A percentile compares a stretch with the other conserved stretches of the same genome.
These are phyloP conservation scores for Ascomycota sp. DNA, from an alignment of 2,329 filamentous ascomycete genomes.

Conservation along the genomic window DNA sequence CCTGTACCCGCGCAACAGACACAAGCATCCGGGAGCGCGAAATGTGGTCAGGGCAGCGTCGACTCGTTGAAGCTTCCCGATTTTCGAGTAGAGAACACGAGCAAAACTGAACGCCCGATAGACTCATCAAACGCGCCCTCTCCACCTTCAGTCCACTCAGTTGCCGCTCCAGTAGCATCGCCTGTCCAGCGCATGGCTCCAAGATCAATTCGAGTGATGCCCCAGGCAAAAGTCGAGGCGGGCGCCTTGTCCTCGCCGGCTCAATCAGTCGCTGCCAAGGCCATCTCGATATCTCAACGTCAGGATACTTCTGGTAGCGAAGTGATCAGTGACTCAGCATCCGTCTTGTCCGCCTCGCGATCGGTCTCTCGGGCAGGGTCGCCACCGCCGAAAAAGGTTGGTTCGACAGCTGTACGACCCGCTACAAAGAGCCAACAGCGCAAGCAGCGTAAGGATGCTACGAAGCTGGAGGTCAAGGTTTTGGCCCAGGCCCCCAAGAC, in stretches of 20 bases:
- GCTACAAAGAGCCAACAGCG: constrained; percentile 64
- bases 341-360: constrained; percentile 49
- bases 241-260: constrained; percentile 19
- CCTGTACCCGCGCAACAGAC: background rate
- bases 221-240: constrained; percentile 38
- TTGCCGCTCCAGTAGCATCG: constrained; percentile 19
- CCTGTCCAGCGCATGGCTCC: constrained; percentile 30
- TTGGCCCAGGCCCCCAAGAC: constrained; percentile 28
- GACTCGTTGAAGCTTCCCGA: background rate
- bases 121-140: constrained; percentile 17
- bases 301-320: constrained; percentile 61
- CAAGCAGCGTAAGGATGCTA: constrained; percentile 50
- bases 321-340: constrained; percentile 56
- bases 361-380: constrained; percentile 50
- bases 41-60: background rate
- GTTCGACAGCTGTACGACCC: constrained; percentile 44
- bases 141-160: constrained; percentile 11
- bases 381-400: constrained; percentile 43
- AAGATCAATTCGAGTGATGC: constrained; percentile 42
- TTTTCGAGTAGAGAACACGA: background rate
- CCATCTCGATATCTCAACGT: constrained; percentile 18
- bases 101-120: constrained; percentile 2
- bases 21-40: background rate
- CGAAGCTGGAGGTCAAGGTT: constrained; percentile 39
- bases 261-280: constrained; percentile 10